Evolutionary conservation across 805 yeast species (phyloP), one percentile per base, ranked within the genome.

Genomic region (Metschnikowia similis): DNA sequence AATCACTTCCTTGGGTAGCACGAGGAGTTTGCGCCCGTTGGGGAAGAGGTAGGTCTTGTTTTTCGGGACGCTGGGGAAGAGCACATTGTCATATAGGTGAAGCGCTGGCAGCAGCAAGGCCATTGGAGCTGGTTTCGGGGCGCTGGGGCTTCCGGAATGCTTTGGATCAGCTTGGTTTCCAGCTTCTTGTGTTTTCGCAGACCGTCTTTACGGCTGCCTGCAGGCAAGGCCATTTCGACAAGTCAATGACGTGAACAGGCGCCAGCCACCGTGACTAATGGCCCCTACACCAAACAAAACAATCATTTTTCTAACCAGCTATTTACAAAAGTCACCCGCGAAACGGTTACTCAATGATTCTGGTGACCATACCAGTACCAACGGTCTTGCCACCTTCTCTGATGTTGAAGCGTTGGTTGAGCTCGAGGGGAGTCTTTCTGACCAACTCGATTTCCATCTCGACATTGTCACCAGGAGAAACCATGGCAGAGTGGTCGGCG

Each of bases 351-450:
- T 85, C 92, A 58, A 88, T 71, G 71, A 89, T 84, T 75, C 96
- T 85, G 65, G 99, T 94, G 64, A 94, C 83, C 79, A 94, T 79
- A 80, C 99, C 99, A 60, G 99, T 94, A 75, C 97, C 99, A 60
- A 94, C 97, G 59, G 99, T 94, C 79, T 87, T 88, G 71, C 97
- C 97, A 77, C 98, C 97, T 80, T 94, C 99, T 84, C 99, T 94
- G 72, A 94, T 81, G 84, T 94, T 94, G 87, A 94, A 94, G 77
- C 98, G 88, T 81, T 91, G 97, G 72, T 96, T 96, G 64, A 86
- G 85, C 81, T 94, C 99, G 57, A 94, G 66, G 55, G 98, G 96
- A 61, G 95, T 88, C 70, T 96, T 94, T 77, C 82, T 88, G 57
- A 87, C 84, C 67, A 92, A 80, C 69, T 86, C 87, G 69, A 92